These are phyloP conservation scores for Wallacemonas rigidus DNA, from an alignment of 208 protist genomes.

Conservation along the genomic window DNA sequence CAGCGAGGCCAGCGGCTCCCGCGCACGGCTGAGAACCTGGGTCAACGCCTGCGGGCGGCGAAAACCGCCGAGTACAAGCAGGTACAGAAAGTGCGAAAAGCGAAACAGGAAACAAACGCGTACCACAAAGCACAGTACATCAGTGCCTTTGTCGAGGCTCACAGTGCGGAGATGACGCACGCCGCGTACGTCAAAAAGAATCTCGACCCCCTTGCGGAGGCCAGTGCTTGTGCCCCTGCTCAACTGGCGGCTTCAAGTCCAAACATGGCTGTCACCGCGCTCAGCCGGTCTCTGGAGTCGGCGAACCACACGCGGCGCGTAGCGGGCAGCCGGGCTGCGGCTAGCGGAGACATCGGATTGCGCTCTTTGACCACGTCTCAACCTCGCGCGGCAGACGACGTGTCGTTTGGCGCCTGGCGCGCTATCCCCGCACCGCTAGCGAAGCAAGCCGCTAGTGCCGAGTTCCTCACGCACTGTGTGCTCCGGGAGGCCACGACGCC, in stretches of 20 bases:
- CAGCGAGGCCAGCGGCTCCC: constrained; percentile 4
- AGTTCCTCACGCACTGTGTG: constrained; percentile 37
- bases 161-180: constrained; percentile 36
- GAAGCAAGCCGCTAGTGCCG: constrained; percentile 1
- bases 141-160: constrained; percentile 61
- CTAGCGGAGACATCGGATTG: too few relatives aligned
- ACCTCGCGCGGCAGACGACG: not conserved
- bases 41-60: not conserved
- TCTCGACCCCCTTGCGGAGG: not conserved
- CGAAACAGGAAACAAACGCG: constrained; percentile 26
- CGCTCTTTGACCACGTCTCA: too few relatives aligned
- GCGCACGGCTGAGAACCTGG: not conserved
- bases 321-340: too few relatives aligned
- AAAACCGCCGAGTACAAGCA: constrained; percentile 1
- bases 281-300: not conserved
- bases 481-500: constrained; percentile 43
- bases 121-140: constrained; percentile 78
- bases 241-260: not conserved
- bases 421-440: constrained; percentile 12
- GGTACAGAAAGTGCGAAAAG: not conserved
- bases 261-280: not conserved
- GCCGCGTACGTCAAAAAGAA: not conserved
- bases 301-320: not conserved
- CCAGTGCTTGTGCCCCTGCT: too few relatives aligned
- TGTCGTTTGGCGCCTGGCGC: constrained; percentile 40